A percentile compares a stretch with the other conserved stretches of the same genome.
These are phyloP conservation scores for Cyberlindnera xishuangbannaensis DNA, from an alignment of 805 yeast species.

Conservation along the genomic window DNA sequence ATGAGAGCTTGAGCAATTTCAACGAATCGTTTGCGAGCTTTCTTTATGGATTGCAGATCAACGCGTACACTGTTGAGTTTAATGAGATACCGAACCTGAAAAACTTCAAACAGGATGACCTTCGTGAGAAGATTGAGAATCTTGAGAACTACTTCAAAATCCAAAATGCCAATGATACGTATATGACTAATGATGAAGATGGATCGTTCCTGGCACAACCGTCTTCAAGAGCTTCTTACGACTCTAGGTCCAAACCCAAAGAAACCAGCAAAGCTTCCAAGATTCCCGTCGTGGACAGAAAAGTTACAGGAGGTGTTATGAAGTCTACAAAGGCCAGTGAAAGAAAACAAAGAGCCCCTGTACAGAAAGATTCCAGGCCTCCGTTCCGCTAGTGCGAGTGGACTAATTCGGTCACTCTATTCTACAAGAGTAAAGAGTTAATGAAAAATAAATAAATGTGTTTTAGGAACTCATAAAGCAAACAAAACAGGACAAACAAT, in stretches of 20 bases:
- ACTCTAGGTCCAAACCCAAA: slow-evolving; percentile 1
- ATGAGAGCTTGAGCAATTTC: slow-evolving; percentile 56
- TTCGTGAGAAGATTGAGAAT: slow-evolving; percentile 16
- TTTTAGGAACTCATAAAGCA: too few relatives aligned
- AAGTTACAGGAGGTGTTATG: slow-evolving; percentile 11
- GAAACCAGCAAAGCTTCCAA: slow-evolving; percentile 1
- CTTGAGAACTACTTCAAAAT: slow-evolving; percentile 17
- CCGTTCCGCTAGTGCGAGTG: slow-evolving; percentile 23
- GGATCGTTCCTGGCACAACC: slow-evolving; percentile 28
- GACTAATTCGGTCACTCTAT: too few relatives aligned
- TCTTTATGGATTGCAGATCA: slow-evolving; percentile 72
- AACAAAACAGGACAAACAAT: too few relatives aligned
- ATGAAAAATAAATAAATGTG: too few relatives aligned
- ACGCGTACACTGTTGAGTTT: slow-evolving; percentile 85
- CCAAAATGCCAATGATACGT: slow-evolving; percentile 23
- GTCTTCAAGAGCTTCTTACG: slow-evolving; percentile 5
- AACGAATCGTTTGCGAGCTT: slow-evolving; percentile 78
- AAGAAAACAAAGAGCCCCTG: slow-evolving; percentile 11
- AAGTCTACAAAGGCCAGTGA: slow-evolving; percentile 23
- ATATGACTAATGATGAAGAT: slow-evolving; percentile 28
- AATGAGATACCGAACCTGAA: slow-evolving; percentile 19
- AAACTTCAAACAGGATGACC: slow-evolving; percentile 14
- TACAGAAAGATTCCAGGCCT: slow-evolving; percentile 18
- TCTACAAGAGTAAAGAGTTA: too few relatives aligned
- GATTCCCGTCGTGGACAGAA: slow-evolving; percentile 13